Conservation (phyloP, 345 rosid genomes). For the Euclidium syriacum region DNA sequence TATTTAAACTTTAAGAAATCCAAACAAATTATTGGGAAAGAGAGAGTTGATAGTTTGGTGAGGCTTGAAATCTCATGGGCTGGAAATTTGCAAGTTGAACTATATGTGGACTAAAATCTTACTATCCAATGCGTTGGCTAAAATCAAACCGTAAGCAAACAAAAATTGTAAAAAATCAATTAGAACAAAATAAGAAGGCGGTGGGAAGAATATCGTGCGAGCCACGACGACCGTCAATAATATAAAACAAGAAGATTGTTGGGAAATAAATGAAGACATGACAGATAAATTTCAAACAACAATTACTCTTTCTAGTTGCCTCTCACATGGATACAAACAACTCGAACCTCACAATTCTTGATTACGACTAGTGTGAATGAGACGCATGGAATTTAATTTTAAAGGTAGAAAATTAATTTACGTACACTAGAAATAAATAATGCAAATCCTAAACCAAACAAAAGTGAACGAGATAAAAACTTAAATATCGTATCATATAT, state of each 20-base stretch:
- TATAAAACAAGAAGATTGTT: background rate
- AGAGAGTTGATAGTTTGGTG: conserved; percentile 5
- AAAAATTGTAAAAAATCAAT: too few species aligned
- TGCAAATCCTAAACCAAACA: background rate
- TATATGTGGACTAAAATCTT: background rate
- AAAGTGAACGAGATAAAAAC: background rate
- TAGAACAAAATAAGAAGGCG: background rate
- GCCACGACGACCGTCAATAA: background rate
- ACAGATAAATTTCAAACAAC: conserved; percentile 1
- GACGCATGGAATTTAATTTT: background rate
- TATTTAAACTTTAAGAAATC: background rate
- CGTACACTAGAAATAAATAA: background rate
- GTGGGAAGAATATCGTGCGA: background rate
- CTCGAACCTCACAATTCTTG: background rate
- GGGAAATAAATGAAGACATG: conserved; percentile 18
- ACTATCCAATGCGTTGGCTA: background rate
- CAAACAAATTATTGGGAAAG: background rate
- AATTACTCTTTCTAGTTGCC: conserved; percentile 14
- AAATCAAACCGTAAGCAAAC: background rate
- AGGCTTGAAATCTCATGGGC: background rate
- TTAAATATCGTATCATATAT: too few species aligned
- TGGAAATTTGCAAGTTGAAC: conserved; percentile 4
- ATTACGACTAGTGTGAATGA: background rate
- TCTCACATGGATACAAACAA: background rate
- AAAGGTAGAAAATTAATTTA: background rate